phyloP scores from a whole-genome alignment of 1,284 basidiomycete genomes.

The Rhodotorula sp. region DNA sequence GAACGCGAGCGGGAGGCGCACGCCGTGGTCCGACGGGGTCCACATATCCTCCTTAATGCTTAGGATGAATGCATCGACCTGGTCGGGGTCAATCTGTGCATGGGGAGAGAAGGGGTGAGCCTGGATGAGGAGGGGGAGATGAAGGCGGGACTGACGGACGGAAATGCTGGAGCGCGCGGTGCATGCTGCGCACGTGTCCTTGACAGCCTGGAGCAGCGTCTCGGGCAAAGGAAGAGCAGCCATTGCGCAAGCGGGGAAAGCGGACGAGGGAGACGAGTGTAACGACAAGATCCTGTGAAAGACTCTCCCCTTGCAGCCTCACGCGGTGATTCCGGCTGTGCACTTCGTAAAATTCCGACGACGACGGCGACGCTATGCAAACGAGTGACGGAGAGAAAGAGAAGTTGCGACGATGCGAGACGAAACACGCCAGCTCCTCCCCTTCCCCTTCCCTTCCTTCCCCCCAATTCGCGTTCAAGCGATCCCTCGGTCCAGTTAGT shows the following conservation, averaged over 20 bases:
- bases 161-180: not conserved
- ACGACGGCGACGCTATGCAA: not conserved
- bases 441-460: not conserved
- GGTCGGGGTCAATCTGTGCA: conserved; percentile 11
- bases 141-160: not conserved
- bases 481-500: not conserved
- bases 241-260: not conserved
- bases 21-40: conserved; percentile 23
- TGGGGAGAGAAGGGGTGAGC: not conserved
- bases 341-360: too few relatives aligned
- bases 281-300: not conserved
- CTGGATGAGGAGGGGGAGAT: too few relatives aligned
- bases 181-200: not conserved
- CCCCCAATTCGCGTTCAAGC: not conserved
- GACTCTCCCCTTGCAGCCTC: not conserved
- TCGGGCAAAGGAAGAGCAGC: not conserved
- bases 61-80: conserved; percentile 19
- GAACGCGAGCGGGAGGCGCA: conserved; percentile 68
- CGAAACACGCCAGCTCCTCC: not conserved
- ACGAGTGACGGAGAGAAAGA: not conserved
- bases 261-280: not conserved
- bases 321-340: not conserved
- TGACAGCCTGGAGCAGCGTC: not conserved
- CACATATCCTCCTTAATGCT: conserved; percentile 1
- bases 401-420: not conserved